Evolutionary conservation across 1,139 yeast genomes (phyloP), one percentile per base, ranked within the genome.

Genomic region (Spathaspora sp.): DNA sequence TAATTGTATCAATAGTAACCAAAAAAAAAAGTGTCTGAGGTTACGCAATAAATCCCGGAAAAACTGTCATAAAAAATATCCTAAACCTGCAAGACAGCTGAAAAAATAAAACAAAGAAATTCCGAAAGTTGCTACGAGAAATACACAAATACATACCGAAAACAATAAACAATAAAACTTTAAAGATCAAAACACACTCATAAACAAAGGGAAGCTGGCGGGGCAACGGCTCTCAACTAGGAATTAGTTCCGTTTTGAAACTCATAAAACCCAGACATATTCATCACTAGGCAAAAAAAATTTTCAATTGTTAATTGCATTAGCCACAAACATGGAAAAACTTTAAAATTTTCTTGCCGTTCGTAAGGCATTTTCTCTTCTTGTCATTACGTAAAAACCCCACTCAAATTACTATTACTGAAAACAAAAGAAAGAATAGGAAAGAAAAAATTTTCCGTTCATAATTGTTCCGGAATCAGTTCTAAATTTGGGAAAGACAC

Each of bases 321-420:
- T 31, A 8, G 8, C 36, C 36, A 31, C 36, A 31, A 31, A 31
- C 31, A 27, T 31, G 36, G 36, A 31, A 31, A 31, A 31, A 31
- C 36, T 31, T 11, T 11, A n/a, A n/a, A n/a, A n/a, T 15, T 15
- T 31, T 13, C 36, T 31, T 31, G 36, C 36, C 36, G 9, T 13
- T 31, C 36, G 36, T 15, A 31, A 31, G 36, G 36, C 36, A 31
- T 31, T 31, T 31, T n/a, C 16, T n/a, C 13, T 31, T 31, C 16
- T 15, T 4, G 36, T 6, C 15, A 31, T 31, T 31, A 13, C 16
- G 36, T 31, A 7, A 15, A 31, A 15, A 20, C 36, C 36, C 36
- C 36, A 15, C 36, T 31, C 31, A 13, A 20, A 4, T 4, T 20
- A 20, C n/a, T 25, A 9, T 25, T 25, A 7, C 11, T 4, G 8